These are phyloP conservation scores for Zasmidium angulare DNA, from an alignment of 2,329 filamentous ascomycete genomes.

Conservation along the genomic window DNA sequence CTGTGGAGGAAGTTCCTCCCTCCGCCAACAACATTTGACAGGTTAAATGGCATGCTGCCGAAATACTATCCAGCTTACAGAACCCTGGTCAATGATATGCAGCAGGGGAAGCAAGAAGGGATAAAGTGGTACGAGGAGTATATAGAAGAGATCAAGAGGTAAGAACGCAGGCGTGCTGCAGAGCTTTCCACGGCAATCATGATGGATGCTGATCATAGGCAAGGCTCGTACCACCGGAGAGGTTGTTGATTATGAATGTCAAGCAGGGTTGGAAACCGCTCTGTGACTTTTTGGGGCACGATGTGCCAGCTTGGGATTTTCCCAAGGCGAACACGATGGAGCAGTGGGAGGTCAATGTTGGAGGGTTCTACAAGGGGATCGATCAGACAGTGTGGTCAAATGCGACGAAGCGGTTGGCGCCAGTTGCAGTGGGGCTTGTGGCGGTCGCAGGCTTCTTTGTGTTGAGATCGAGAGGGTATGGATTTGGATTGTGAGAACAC, in stretches of 20 bases:
- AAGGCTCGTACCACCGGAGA: neutral
- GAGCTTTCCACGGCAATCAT: neutral
- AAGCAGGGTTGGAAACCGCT: conserved; percentile 8
- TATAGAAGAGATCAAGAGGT: neutral
- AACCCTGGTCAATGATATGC: neutral
- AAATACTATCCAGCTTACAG: neutral
- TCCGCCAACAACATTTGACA: neutral
- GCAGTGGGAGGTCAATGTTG: neutral
- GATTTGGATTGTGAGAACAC: neutral
- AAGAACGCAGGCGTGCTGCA: too few relatives aligned
- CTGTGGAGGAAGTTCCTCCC: neutral
- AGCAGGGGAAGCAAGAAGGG: neutral
- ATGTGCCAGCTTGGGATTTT: neutral
- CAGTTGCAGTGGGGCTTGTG: neutral
- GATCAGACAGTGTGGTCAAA: neutral
- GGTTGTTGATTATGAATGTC: neutral
- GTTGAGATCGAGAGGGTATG: neutral
- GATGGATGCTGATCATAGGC: neutral
- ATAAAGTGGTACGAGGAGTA: neutral
- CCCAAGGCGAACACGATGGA: neutral
- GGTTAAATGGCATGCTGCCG: neutral
- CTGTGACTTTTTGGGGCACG: conserved; percentile 7
- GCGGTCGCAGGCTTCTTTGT: neutral
- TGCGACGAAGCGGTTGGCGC: neutral
- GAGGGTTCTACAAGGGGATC: neutral